These are phyloP conservation scores for Podospora australis DNA, from an alignment of 495 filamentous ascomycete genomes.

Conservation along the genomic window DNA sequence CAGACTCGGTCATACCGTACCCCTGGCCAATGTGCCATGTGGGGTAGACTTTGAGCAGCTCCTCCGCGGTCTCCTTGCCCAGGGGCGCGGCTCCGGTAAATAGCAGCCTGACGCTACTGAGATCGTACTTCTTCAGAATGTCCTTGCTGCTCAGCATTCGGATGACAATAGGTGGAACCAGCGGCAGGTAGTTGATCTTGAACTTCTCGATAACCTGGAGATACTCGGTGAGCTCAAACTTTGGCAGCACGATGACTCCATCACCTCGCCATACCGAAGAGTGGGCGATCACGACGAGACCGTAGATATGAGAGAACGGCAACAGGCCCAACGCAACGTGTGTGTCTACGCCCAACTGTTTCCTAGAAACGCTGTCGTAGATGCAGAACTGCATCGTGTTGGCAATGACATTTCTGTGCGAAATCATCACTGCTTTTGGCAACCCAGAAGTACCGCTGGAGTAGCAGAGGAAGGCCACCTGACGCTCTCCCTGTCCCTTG, in stretches of 20 bases:
- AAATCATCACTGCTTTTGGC: slow-evolving; percentile 93
- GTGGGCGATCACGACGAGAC: slow-evolving; percentile 70
- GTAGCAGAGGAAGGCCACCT: slow-evolving; percentile 81
- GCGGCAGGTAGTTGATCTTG: slow-evolving; percentile 61
- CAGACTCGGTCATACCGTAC: slow-evolving; percentile 84
- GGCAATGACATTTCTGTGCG: slow-evolving; percentile 81
- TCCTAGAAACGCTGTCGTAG: slow-evolving; percentile 44
- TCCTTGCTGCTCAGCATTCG: slow-evolving; percentile 63
- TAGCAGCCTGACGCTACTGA: slow-evolving; percentile 58
- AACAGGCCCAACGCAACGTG: slow-evolving; percentile 68
- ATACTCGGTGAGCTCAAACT: slow-evolving; percentile 65
- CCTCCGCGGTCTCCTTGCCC: slow-evolving; percentile 68
- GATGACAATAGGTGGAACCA: slow-evolving; percentile 86
- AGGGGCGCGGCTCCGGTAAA: slow-evolving; percentile 83
- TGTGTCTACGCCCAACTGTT: slow-evolving; percentile 37
- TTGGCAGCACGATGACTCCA: slow-evolving; percentile 71
- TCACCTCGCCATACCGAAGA: slow-evolving; percentile 67
- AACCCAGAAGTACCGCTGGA: slow-evolving; percentile 84
- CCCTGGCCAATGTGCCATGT: slow-evolving; percentile 65
- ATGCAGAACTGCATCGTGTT: slow-evolving; percentile 62
- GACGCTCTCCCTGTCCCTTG: slow-evolving; percentile 66
- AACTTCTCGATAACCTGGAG: slow-evolving; percentile 64
- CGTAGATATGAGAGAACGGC: slow-evolving; percentile 84
- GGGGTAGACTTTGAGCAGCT: slow-evolving; percentile 60
- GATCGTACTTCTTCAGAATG: slow-evolving; percentile 61